These are phyloP conservation scores for Perkinsus marinus DNA, from an alignment of 169 alveolate species.

Conservation along the genomic window DNA sequence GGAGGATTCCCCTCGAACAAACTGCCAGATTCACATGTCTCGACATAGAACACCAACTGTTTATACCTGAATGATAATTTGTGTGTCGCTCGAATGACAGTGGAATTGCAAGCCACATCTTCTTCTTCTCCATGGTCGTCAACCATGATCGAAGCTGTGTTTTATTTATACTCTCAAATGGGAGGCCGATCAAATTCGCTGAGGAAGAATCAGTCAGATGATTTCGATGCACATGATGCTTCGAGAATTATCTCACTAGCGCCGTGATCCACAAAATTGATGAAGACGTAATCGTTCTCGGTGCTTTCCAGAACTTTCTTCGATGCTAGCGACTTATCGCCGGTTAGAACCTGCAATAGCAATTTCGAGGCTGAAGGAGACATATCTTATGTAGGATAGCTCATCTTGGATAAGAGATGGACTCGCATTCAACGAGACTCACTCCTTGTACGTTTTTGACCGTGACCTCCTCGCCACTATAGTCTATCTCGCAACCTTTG, in stretches of 20 bases:
- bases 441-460: conserved; percentile 49
- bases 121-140: conserved; percentile 39
- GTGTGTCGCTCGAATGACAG: no score
- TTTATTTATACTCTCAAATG: conserved; percentile 22
- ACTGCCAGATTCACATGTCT: conserved; percentile 66
- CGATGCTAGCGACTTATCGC: no score
- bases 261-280: conserved; percentile 65
- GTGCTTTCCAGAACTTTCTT: background rate
- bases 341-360: background rate
- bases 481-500: conserved; percentile 62
- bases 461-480: conserved; percentile 49
- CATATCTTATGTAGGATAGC: no score
- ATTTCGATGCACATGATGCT: conserved; percentile 30
- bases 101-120: conserved; percentile 25
- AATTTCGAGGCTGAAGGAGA: background rate
- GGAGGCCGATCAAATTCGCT: no score
- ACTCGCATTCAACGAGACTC: background rate
- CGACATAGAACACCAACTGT: conserved; percentile 55
- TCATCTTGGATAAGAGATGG: no score
- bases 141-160: conserved; percentile 39
- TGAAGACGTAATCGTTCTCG: conserved; percentile 25
- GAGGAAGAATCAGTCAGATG: no score
- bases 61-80: background rate
- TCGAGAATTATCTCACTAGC: conserved; percentile 54
- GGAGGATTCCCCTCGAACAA: conserved; percentile 20